Percentiles rank a stretch among this genome's conserved stretches.
These are phyloP conservation scores for Lignosus rhinocerotis DNA, from an alignment of 1,284 basidiomycete species.

Conservation along the genomic window DNA sequence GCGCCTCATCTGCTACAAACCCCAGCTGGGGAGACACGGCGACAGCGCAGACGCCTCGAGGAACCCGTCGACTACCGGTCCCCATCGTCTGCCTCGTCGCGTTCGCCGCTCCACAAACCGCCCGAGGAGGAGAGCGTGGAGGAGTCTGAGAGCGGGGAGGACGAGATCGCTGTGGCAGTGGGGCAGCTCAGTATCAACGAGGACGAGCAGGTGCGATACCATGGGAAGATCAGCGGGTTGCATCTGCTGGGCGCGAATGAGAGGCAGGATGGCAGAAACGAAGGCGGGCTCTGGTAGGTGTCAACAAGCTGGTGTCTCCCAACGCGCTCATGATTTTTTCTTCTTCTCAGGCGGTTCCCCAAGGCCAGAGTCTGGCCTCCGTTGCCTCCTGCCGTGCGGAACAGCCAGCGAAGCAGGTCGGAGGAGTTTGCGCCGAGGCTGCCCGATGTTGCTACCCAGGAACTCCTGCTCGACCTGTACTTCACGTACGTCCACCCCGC, in stretches of 20 bases:
- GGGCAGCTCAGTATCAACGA: slow-evolving; percentile 86
- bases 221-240: slow-evolving; percentile 79
- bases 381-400: slow-evolving; percentile 40
- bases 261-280: slow-evolving; percentile 62
- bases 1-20: slow-evolving; percentile 2
- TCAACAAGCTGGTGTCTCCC: background rate
- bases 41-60: slow-evolving; percentile 30
- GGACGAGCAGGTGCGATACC: slow-evolving; percentile 77
- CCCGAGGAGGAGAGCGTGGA: slow-evolving; percentile 35
- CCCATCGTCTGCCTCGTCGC: slow-evolving; percentile 29
- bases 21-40: slow-evolving; percentile 16
- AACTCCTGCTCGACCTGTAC: slow-evolving; percentile 72
- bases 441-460: slow-evolving; percentile 60
- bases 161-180: slow-evolving; percentile 67
- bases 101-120: slow-evolving; percentile 23
- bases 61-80: slow-evolving; percentile 23
- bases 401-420: slow-evolving; percentile 33
- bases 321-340: slow-evolving; percentile 3
- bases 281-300: slow-evolving; percentile 76
- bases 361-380: slow-evolving; percentile 83
- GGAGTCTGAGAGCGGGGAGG: slow-evolving; percentile 49
- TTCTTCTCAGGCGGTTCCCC: slow-evolving; percentile 66
- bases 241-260: slow-evolving; percentile 70
- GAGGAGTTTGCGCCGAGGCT: slow-evolving; percentile 44
- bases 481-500: slow-evolving; percentile 78